These are phyloP conservation scores for Pisolithus marmoratus DNA, from an alignment of 768 basidiomycete species.

Conservation along the genomic window DNA sequence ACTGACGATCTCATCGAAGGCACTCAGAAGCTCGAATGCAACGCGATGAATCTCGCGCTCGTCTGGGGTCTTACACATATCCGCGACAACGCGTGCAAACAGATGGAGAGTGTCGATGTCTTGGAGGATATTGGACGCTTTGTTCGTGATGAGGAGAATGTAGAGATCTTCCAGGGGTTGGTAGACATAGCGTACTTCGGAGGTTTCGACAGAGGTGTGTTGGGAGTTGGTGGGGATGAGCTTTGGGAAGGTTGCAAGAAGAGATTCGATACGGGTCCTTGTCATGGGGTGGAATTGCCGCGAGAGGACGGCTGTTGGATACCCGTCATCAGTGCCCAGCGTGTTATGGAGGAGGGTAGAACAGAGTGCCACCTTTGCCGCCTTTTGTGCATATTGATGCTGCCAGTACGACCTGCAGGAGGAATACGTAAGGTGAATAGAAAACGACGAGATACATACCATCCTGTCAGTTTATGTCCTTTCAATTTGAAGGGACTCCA, in stretches of 20 bases:
- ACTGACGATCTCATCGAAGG: slow-evolving; percentile 95
- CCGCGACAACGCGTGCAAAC: slow-evolving; percentile 89
- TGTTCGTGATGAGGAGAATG: slow-evolving; percentile 96
- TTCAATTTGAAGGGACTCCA: no score
- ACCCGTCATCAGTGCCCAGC: background rate
- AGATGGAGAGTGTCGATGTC: slow-evolving; percentile 96
- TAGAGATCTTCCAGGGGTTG: slow-evolving; percentile 96
- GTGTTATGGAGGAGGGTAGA: background rate
- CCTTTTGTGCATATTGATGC: slow-evolving; percentile 94
- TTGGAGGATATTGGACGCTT: slow-evolving; percentile 97
- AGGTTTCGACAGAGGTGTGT: slow-evolving; percentile 93
- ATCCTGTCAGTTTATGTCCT: slow-evolving; percentile 5
- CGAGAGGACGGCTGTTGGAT: slow-evolving; percentile 75
- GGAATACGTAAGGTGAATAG: slow-evolving; percentile 1
- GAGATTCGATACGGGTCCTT: slow-evolving; percentile 86
- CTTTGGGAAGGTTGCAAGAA: slow-evolving; percentile 95
- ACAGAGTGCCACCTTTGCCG: slow-evolving; percentile 66
- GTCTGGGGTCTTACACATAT: slow-evolving; percentile 79
- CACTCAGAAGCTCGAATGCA: slow-evolving; percentile 88
- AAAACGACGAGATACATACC: slow-evolving; percentile 11
- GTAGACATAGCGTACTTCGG: slow-evolving; percentile 95
- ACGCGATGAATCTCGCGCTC: slow-evolving; percentile 88
- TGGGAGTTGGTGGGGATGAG: slow-evolving; percentile 92
- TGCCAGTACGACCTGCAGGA: slow-evolving; percentile 76
- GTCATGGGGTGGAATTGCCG: slow-evolving; percentile 95